A percentile compares a stretch with the other conserved stretches of the same genome.
phyloP scores from a whole-genome alignment of 1,139 yeast species.

The Geotrichum histeridarum region DNA sequence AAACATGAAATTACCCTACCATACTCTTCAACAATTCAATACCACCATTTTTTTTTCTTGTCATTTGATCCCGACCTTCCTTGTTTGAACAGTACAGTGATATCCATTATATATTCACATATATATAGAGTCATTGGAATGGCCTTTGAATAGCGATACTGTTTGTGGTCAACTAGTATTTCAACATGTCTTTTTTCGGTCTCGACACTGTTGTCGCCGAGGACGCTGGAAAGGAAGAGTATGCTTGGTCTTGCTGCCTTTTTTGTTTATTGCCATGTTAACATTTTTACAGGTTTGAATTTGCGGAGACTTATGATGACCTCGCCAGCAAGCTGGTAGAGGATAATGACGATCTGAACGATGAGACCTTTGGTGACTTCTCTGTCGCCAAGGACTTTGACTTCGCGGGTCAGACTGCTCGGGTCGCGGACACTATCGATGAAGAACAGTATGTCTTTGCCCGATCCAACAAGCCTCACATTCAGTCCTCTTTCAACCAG shows the following conservation, averaged over 20 bases:
- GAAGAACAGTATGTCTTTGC: constrained; percentile 33
- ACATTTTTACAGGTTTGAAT: constrained; percentile 1
- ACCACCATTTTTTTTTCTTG: neutral
- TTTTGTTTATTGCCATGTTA: constrained; percentile 27
- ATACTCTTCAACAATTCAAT: neutral
- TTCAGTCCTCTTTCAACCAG: constrained; percentile 21
- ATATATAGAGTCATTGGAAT: neutral
- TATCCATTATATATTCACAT: neutral
- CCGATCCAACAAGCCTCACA: constrained; percentile 21
- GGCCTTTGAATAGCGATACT: neutral
- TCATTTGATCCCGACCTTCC: neutral
- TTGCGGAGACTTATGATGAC: constrained; percentile 69
- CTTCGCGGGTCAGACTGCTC: constrained; percentile 50
- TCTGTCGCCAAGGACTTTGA: constrained; percentile 61
- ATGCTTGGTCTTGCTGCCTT: constrained; percentile 44
- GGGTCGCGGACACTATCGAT: constrained; percentile 37
- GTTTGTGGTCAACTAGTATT: neutral
- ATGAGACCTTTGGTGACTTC: constrained; percentile 74
- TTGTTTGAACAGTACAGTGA: neutral
- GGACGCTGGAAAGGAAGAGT: constrained; percentile 32
- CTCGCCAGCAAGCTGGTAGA: constrained; percentile 64
- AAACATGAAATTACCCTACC: constrained; percentile 3
- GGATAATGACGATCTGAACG: constrained; percentile 76
- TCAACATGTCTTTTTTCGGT: constrained; percentile 40
- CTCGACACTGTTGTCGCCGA: constrained; percentile 32